Evolutionary conservation across 495 filamentous ascomycete species (phyloP).

Genomic region (Lophiotrema nucula): DNA sequence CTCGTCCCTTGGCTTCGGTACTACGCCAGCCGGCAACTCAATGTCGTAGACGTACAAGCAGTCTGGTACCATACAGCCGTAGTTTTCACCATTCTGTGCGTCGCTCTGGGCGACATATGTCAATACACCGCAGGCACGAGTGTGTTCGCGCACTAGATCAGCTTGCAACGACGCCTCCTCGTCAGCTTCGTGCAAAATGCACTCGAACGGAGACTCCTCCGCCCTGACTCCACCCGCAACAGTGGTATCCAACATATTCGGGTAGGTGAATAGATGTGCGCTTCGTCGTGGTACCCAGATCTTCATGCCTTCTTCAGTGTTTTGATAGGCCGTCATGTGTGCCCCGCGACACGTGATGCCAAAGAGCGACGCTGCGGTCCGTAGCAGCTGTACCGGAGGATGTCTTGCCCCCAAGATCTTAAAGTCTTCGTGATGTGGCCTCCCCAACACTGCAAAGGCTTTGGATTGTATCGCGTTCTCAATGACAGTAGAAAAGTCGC

Average conservation of each 20-base stretch:
- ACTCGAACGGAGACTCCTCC: background rate
- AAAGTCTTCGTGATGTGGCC: too few relatives aligned
- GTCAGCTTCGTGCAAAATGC: background rate
- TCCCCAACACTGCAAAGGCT: too few relatives aligned
- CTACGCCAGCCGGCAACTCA: background rate
- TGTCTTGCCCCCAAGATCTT: too few relatives aligned
- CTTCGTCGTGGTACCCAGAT: background rate
- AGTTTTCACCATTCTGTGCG: background rate
- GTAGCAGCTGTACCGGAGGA: too few relatives aligned
- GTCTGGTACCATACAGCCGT: background rate
- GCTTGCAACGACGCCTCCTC: background rate
- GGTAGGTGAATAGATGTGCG: background rate
- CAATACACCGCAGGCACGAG: background rate
- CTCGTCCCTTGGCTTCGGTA: background rate
- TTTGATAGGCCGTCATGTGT: background rate
- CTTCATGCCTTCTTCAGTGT: background rate
- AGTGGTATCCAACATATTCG: background rate
- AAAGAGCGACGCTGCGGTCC: too few relatives aligned
- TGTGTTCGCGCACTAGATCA: background rate
- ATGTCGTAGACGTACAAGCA: background rate
- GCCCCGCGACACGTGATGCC: background rate
- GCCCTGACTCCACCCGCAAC: background rate
- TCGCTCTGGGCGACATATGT: background rate
- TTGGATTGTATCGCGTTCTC: too few relatives aligned
- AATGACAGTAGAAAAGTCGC: too few relatives aligned